Percentiles rank a stretch among this genome's conserved stretches.
These are phyloP conservation scores for Apophysomyces variabilis DNA, from an alignment of 371 early-diverging fungal genomes.

Conservation along the genomic window DNA sequence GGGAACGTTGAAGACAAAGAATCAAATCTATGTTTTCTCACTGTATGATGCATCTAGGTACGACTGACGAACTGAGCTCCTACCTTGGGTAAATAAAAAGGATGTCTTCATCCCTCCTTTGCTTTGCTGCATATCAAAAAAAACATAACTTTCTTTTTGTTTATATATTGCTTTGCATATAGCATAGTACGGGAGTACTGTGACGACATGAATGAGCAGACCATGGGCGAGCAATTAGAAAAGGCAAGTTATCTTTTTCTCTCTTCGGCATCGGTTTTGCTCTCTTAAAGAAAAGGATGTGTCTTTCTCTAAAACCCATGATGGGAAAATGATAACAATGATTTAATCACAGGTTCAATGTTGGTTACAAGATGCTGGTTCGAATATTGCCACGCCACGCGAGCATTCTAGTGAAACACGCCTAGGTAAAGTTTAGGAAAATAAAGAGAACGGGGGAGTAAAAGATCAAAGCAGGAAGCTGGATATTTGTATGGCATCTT, in stretches of 20 bases:
- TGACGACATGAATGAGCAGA: constrained; percentile 42
- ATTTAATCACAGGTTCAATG: constrained; percentile 75
- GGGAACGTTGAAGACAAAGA: neutral
- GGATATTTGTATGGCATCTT: neutral
- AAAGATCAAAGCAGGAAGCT: neutral
- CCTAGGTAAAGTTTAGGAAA: constrained; percentile 40
- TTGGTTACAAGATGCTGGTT: constrained; percentile 85
- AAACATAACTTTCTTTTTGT: too few relatives aligned
- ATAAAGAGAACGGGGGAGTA: neutral
- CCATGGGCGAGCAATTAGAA: constrained; percentile 64
- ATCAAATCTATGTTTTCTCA: too few relatives aligned
- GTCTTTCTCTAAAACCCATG: too few relatives aligned
- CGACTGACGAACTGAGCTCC: constrained; percentile 61
- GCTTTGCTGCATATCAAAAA: too few relatives aligned
- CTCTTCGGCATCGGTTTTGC: neutral
- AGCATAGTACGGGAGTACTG: constrained; percentile 76
- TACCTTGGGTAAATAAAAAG: constrained; percentile 41
- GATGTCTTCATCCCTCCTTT: too few relatives aligned
- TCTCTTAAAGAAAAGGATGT: too few relatives aligned
- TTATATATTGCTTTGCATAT: neutral
- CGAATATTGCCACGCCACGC: constrained; percentile 92
- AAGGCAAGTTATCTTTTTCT: constrained; percentile 41
- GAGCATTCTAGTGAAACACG: constrained; percentile 55
- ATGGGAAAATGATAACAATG: too few relatives aligned
- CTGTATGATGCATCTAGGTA: constrained; percentile 34